A percentile compares a stretch with the other conserved stretches of the same genome.
Evolutionary conservation across 2,329 filamentous ascomycete species (phyloP).

Genomic region (Diaporthe citrichinensis): DNA sequence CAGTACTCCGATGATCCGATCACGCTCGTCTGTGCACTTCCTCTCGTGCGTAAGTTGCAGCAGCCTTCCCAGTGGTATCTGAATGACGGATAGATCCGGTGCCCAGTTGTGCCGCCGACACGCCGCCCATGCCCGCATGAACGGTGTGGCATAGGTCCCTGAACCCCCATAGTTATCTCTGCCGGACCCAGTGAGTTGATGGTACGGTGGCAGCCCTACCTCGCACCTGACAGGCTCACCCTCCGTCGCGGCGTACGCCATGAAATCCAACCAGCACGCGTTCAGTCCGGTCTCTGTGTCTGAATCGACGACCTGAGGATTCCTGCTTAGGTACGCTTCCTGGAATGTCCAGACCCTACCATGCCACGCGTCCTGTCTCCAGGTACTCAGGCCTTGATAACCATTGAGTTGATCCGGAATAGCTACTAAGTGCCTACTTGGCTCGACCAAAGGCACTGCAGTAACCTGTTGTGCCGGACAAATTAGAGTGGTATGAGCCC

Average conservation of each 20-base stretch:
- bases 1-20: not conserved
- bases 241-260: not conserved
- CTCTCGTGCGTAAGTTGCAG: not conserved
- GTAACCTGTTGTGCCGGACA: not conserved
- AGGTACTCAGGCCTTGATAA: not conserved
- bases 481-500: not conserved
- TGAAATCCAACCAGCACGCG: not conserved
- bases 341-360: not conserved
- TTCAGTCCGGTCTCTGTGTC: not conserved
- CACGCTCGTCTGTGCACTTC: not conserved
- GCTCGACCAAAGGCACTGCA: not conserved
- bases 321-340: not conserved
- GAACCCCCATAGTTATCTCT: not conserved
- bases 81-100: not conserved
- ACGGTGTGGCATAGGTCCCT: not conserved
- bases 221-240: not conserved
- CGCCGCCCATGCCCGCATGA: not conserved
- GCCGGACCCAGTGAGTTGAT: not conserved
- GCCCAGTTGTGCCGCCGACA: not conserved
- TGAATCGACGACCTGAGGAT: conserved; percentile 5
- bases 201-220: not conserved
- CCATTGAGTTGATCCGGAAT: not conserved
- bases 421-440: not conserved
- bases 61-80: not conserved
- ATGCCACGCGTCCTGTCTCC: not conserved